Evolutionary conservation across 1,139 yeast genomes (phyloP).

Genomic region (Saccharomyces uvarum): DNA sequence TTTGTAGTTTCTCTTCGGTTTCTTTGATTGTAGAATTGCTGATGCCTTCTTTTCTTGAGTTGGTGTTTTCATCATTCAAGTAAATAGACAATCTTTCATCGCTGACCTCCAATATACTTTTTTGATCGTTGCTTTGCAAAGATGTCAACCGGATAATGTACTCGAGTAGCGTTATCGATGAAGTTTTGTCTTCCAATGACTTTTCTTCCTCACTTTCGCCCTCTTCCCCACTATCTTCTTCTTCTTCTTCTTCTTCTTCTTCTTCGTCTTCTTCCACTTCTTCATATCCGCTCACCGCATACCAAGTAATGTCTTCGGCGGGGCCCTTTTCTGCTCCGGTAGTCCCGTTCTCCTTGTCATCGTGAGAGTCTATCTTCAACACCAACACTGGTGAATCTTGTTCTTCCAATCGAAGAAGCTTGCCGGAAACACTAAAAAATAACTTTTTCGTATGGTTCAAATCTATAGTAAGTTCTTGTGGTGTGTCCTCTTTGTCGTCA

Average conservation of each 20-base stretch:
- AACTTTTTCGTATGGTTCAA: conserved; percentile 44
- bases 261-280: conserved; percentile 19
- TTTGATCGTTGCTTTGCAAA: conserved; percentile 56
- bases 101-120: conserved; percentile 45
- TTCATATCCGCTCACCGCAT: conserved; percentile 32
- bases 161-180: conserved; percentile 53
- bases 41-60: conserved; percentile 12
- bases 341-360: not conserved
- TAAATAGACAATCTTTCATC: conserved; percentile 65
- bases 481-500: conserved; percentile 34
- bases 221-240: conserved; percentile 16
- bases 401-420: conserved; percentile 55
- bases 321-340: conserved; percentile 5
- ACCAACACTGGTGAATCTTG: conserved; percentile 64
- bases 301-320: conserved; percentile 27
- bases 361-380: conserved; percentile 38
- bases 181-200: conserved; percentile 6
- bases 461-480: conserved; percentile 35
- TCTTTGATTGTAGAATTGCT: not conserved
- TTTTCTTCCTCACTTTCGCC: conserved; percentile 19
- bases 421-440: conserved; percentile 70
- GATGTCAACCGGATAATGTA: conserved; percentile 56
- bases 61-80: conserved; percentile 49
- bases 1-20: not conserved
- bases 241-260: conserved; percentile 26